Percentiles rank a stretch among this genome's conserved stretches.
phyloP scores from a whole-genome alignment of 495 filamentous ascomycete genomes.

The Saxophila tyrrhenica region DNA sequence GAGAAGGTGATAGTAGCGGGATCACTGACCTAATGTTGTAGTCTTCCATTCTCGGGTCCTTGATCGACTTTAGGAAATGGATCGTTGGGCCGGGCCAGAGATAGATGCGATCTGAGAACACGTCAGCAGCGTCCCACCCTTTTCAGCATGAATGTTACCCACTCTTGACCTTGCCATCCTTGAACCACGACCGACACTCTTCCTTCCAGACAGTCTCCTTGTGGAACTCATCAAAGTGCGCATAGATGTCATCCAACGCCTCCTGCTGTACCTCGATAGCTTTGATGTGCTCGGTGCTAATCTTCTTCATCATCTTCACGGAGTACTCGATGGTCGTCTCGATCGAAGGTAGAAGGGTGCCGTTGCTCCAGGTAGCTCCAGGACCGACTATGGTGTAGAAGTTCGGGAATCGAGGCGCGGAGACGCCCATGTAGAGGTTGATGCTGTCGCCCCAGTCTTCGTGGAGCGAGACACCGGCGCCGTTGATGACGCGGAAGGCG shows the following conservation, averaged over 20 bases:
- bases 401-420: conserved; percentile 25
- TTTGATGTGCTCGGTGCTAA: conserved; percentile 40
- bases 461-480: conserved; percentile 15
- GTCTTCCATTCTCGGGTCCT: conserved; percentile 28
- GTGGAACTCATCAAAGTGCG: conserved; percentile 13
- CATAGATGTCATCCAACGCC: conserved; percentile 13
- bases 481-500: conserved; percentile 22
- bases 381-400: conserved; percentile 28
- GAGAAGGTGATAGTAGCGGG: not conserved
- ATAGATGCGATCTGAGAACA: conserved; percentile 23
- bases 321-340: conserved; percentile 44
- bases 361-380: conserved; percentile 25
- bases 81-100: conserved; percentile 27
- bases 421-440: conserved; percentile 25
- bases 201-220: conserved; percentile 14
- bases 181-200: conserved; percentile 18
- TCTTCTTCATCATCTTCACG: conserved; percentile 35
- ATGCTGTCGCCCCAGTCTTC: conserved; percentile 12
- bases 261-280: conserved; percentile 14
- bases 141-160: not conserved
- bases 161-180: conserved; percentile 30
- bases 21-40: conserved; percentile 18
- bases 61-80: conserved; percentile 25
- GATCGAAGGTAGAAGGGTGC: conserved; percentile 31
- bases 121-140: conserved; percentile 7